A percentile compares a stretch with the other conserved stretches of the same genome.
phyloP scores from a whole-genome alignment of 306 rosid genomes.

The Malus sieversii region DNA sequence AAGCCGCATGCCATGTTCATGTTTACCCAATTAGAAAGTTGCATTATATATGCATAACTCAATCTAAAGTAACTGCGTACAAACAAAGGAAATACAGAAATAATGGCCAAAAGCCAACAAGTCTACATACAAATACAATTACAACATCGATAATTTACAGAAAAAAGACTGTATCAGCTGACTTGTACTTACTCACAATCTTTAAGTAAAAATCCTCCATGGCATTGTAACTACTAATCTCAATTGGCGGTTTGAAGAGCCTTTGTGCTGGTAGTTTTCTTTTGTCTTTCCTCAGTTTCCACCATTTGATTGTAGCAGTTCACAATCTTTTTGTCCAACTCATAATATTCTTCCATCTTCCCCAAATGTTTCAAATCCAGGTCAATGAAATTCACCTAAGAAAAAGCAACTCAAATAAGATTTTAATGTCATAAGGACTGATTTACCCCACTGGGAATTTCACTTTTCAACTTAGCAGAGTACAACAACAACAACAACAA shows the following conservation, averaged over 20 bases:
- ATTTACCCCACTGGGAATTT: neutral
- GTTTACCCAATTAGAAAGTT: neutral
- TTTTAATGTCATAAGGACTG: conserved; percentile 2
- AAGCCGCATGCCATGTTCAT: neutral
- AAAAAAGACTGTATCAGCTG: conserved; percentile 15
- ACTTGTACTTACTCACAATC: conserved; percentile 14
- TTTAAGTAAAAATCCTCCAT: conserved; percentile 23
- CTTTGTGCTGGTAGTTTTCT: conserved; percentile 26
- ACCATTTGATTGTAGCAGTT: conserved; percentile 55
- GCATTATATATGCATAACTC: neutral
- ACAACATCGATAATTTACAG: conserved; percentile 18
- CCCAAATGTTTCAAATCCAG: conserved; percentile 76
- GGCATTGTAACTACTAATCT: conserved; percentile 22
- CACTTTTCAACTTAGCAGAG: neutral
- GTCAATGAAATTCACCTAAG: conserved; percentile 69
- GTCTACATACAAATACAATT: neutral
- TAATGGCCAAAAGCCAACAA: neutral
- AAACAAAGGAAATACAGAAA: neutral
- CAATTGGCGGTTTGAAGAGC: conserved; percentile 16
- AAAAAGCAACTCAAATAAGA: conserved; percentile 27
- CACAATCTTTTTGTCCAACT: conserved; percentile 78
- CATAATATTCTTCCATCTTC: conserved; percentile 85
- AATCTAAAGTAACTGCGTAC: neutral
- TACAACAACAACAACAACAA: no score
- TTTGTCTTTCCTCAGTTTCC: conserved; percentile 39